A percentile compares a stretch with the other conserved stretches of the same genome.
Evolutionary conservation across 2,329 filamentous ascomycete species (phyloP).

Genomic region (Fusarium siculi): DNA sequence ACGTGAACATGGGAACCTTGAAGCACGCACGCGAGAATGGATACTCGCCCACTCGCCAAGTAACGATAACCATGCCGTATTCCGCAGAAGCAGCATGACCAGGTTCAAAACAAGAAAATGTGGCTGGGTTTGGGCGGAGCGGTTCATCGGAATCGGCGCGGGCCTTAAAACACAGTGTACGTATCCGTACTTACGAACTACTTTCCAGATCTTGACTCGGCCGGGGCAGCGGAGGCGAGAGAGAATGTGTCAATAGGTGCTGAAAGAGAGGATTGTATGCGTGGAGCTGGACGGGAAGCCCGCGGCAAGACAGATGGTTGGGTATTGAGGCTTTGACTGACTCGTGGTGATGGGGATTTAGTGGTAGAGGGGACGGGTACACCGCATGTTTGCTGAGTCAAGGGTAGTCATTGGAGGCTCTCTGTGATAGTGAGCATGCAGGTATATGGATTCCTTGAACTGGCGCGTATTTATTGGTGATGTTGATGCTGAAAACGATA

Average conservation of each 20-base stretch:
- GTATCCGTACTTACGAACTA: not conserved
- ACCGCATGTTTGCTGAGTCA: conserved; percentile 18
- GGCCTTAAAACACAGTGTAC: conserved; percentile 7
- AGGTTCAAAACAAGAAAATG: conserved; percentile 3
- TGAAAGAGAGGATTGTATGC: not conserved
- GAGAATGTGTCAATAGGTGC: not conserved
- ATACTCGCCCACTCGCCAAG: not conserved
- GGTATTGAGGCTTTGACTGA: conserved; percentile 6
- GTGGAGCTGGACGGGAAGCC: not conserved
- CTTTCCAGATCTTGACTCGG: conserved; percentile 15
- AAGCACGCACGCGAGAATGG: conserved; percentile 25
- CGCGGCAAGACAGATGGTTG: conserved; percentile 11
- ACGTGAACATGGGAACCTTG: conserved; percentile 1
- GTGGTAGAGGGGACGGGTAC: conserved; percentile 6
- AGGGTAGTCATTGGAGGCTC: not conserved
- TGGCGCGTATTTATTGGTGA: not conserved
- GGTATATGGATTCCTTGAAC: not conserved
- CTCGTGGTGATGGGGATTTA: conserved; percentile 9
- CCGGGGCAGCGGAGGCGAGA: conserved; percentile 2
- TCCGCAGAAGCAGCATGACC: not conserved
- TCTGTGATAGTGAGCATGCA: not conserved
- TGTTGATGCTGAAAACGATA: not conserved
- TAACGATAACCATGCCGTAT: not conserved
- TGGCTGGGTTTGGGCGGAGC: conserved; percentile 24
- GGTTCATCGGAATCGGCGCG: conserved; percentile 31